Conservation (phyloP, 2,329 filamentous ascomycete species). For the Talaromyces verruculosus region DNA sequence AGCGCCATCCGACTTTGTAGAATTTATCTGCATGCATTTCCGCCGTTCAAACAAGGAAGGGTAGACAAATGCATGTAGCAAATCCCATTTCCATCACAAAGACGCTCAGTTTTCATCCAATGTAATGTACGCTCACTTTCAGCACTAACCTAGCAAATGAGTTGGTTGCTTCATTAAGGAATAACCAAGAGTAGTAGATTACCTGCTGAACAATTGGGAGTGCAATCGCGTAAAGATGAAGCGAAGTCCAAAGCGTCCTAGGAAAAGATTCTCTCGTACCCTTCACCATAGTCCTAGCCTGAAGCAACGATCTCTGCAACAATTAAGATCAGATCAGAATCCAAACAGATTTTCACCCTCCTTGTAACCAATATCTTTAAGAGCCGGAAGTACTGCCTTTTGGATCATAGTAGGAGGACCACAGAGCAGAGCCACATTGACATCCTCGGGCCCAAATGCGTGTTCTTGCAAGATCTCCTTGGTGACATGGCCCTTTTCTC, state of each 20-base stretch:
- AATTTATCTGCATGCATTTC: neutral
- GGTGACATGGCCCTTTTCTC: slow-evolving; percentile 48
- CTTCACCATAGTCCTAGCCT: neutral
- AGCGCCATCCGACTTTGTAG: neutral
- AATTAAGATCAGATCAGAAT: slow-evolving; percentile 52
- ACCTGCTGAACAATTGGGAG: neutral
- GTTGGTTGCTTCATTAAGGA: neutral
- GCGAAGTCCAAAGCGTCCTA: neutral
- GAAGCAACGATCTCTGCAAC: neutral
- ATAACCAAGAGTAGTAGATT: neutral
- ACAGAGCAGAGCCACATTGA: slow-evolving; percentile 50
- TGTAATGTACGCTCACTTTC: neutral
- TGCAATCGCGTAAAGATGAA: neutral
- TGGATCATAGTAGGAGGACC: slow-evolving; percentile 54
- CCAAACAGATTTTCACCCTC: slow-evolving; percentile 50
- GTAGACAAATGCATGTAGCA: neutral
- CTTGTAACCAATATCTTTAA: slow-evolving; percentile 49
- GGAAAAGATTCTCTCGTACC: neutral
- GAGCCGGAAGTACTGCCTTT: slow-evolving; percentile 51
- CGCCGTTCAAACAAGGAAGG: neutral
- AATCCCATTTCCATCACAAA: neutral
- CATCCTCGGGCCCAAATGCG: slow-evolving; percentile 45
- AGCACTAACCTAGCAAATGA: neutral
- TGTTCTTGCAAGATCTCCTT: slow-evolving; percentile 42
- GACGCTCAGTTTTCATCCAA: neutral